phyloP scores from a whole-genome alignment of 306 rosid species.

The Gastrolobium villosum region DNA sequence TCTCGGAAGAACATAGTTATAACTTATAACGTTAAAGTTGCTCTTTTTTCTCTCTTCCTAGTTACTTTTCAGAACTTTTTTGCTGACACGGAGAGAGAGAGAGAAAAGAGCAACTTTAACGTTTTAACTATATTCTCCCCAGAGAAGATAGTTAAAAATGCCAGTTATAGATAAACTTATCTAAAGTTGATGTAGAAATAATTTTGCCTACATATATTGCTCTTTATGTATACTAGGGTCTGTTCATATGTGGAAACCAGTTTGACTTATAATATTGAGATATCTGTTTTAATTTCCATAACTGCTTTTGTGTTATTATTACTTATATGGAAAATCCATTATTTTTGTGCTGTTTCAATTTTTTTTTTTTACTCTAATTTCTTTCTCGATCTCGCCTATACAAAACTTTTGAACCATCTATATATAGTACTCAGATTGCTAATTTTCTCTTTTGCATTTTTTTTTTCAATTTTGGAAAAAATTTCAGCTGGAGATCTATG shows the following conservation, averaged over 20 bases:
- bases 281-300: neutral
- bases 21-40: no score
- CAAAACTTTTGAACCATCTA: constrained; percentile 2
- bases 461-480: neutral
- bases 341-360: neutral
- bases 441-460: neutral
- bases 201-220: no score
- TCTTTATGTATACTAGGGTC: neutral
- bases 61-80: no score
- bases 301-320: neutral
- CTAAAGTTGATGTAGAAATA: no score
- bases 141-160: no score
- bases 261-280: neutral
- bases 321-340: neutral
- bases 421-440: constrained; percentile 1
- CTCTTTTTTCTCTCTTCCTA: no score
- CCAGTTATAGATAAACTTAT: no score
- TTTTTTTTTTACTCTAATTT: neutral
- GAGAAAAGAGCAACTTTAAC: no score
- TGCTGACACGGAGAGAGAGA: no score
- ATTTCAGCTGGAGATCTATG: constrained; percentile 47
- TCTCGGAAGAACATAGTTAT: no score
- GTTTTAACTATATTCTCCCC: no score
- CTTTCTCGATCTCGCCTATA: neutral
- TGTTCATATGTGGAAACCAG: neutral